A percentile compares a stretch with the other conserved stretches of the same genome.
Conservation (phyloP, 495 filamentous ascomycete genomes). For the Durotheca rogersii region DNA sequence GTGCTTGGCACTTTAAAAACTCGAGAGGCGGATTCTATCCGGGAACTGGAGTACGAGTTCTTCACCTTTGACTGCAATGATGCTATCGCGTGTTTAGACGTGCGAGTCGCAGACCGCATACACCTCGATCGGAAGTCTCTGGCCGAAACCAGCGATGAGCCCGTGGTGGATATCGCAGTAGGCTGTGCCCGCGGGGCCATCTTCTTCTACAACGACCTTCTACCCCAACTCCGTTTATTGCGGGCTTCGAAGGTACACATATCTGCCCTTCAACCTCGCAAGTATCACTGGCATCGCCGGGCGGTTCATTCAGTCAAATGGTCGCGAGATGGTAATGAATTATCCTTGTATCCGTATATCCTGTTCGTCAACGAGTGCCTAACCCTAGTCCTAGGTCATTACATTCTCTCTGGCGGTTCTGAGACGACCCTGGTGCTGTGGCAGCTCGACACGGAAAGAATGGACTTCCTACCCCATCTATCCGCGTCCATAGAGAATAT, state of each 20-base stretch:
- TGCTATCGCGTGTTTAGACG: slow-evolving; percentile 59
- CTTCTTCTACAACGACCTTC: slow-evolving; percentile 71
- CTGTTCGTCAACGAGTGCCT: slow-evolving; percentile 3
- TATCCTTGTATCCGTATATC: background rate
- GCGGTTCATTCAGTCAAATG: slow-evolving; percentile 79
- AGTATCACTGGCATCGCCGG: slow-evolving; percentile 89
- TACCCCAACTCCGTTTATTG: slow-evolving; percentile 52
- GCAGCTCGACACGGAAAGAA: slow-evolving; percentile 84
- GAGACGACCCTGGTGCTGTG: slow-evolving; percentile 93
- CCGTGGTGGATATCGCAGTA: slow-evolving; percentile 65
- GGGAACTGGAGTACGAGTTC: slow-evolving; percentile 50
- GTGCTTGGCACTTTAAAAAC: slow-evolving; percentile 28
- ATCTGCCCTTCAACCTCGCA: slow-evolving; percentile 48
- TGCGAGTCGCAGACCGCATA: slow-evolving; percentile 35
- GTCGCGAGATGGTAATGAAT: slow-evolving; percentile 80
- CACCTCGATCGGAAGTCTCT: slow-evolving; percentile 38
- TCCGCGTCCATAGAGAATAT: slow-evolving; percentile 79
- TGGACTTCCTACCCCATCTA: slow-evolving; percentile 83
- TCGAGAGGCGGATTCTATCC: slow-evolving; percentile 21
- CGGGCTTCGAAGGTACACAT: slow-evolving; percentile 34
- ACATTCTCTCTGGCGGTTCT: slow-evolving; percentile 86
- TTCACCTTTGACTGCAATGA: slow-evolving; percentile 53
- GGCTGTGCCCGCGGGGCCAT: slow-evolving; percentile 75
- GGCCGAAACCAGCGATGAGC: slow-evolving; percentile 36
- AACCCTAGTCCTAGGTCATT: slow-evolving; percentile 68